Base-by-base conservation (phyloP, 106 monocot species). In the Gastrodia elata region DNA sequence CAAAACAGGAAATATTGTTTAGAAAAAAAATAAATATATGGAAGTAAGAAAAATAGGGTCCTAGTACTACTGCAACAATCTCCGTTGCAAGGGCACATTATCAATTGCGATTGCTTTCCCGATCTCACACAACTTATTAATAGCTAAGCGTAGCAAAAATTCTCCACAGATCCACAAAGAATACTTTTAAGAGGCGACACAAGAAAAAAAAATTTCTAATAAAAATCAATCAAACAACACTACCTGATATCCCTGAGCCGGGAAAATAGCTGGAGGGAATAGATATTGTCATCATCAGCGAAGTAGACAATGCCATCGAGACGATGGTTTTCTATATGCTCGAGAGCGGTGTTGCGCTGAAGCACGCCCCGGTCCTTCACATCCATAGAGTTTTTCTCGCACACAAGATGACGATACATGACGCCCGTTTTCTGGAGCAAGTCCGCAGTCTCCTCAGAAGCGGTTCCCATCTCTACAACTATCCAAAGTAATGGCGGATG, bases 401-500 rank as follows among this genome's bases (percentile, higher is more conserved):
- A 77, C 15, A 74, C 49, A 26, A 86, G 74, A 64, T 92, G 89
- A 65, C 96, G 74, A 80, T 86, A 83, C 87, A 88, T 84, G 27
- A 92, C 85, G 0, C 92, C 87, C 2, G 79, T 81, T 61, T 70
- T 65, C 42, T 84, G 68, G 35, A 96, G 86, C 38, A 88, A 36
- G 20, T 86, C 82, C 1, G 89, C 86, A 8, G 92, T 92, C 81
- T 96, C 96, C 9, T 38, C 34, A 5, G 87, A 80, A 5, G 82
- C 84, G 15, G 68, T 20, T 9, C 71, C 75, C 78, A 69, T 78
- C 82, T 96, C 92, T 10, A 90, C 89, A 24, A 96, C 95, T 46
- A 96, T 73, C 95, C 95, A 96, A 8, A 96, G 73, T 16, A 89
- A 75, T 0, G 89, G 92, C 9, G 81, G 80, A 14, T 55, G 76